phyloP scores from a whole-genome alignment of 2,329 filamentous ascomycete genomes.

The Colletotrichum incanum region DNA sequence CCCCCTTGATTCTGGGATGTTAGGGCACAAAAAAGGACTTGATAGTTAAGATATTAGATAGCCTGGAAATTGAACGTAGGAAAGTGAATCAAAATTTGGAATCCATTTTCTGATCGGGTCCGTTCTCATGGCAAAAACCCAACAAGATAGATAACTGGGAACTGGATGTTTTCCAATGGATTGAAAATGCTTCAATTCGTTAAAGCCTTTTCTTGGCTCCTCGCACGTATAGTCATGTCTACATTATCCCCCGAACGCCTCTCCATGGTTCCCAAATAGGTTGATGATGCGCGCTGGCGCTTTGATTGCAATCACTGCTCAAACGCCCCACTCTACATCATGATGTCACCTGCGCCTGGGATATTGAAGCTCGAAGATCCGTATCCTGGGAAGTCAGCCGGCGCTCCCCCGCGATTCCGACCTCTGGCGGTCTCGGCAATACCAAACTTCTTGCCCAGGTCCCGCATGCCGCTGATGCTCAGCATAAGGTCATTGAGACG shows the following conservation, averaged over 20 bases:
- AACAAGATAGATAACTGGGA: not conserved
- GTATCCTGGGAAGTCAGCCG: slow-evolving; percentile 21
- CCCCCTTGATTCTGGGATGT: not conserved
- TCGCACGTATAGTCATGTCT: slow-evolving; percentile 38
- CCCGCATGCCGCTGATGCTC: slow-evolving; percentile 78
- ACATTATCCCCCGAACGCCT: slow-evolving; percentile 20
- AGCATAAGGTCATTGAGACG: slow-evolving; percentile 84
- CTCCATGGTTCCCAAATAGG: slow-evolving; percentile 32
- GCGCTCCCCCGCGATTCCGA: slow-evolving; percentile 33
- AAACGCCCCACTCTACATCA: slow-evolving; percentile 39
- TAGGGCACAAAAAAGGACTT: not conserved
- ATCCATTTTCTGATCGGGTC: too few relatives aligned
- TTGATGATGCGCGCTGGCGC: not conserved
- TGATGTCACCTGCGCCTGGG: slow-evolving; percentile 47
- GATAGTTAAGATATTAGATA: not conserved
- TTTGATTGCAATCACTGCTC: not conserved
- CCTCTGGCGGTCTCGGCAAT: slow-evolving; percentile 66
- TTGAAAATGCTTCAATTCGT: slow-evolving; percentile 4
- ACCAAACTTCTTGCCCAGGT: slow-evolving; percentile 82
- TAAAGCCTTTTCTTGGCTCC: slow-evolving; percentile 5
- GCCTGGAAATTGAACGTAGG: slow-evolving; percentile 1
- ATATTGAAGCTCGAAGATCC: slow-evolving; percentile 45
- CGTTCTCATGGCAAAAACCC: not conserved
- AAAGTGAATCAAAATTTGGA: not conserved
- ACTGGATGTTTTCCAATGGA: not conserved